Conservation (phyloP, 805 yeast species). For the Blastobotrys americana region DNA sequence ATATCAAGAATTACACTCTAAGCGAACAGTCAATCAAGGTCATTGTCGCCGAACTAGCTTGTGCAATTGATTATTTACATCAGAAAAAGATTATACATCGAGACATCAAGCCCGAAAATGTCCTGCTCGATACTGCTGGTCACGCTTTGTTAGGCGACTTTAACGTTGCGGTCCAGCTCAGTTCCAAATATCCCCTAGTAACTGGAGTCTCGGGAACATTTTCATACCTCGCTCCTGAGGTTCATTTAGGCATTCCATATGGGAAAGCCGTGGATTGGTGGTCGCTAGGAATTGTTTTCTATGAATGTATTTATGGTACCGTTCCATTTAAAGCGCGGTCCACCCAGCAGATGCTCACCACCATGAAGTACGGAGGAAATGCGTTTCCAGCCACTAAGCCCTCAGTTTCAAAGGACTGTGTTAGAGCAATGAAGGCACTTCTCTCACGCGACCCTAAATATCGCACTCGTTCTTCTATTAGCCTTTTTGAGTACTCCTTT, state of each 20-base stretch:
- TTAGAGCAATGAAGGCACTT: conserved; percentile 14
- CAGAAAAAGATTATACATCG: conserved; percentile 64
- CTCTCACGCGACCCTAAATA: conserved; percentile 10
- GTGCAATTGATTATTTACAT: conserved; percentile 43
- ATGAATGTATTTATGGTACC: conserved; percentile 25
- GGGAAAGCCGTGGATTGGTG: conserved; percentile 29
- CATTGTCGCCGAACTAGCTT: conserved; percentile 26
- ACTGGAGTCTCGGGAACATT: conserved; percentile 24
- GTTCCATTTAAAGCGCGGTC: conserved; percentile 23
- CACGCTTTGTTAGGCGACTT: conserved; percentile 93
- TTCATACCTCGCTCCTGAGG: conserved; percentile 27
- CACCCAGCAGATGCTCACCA: conserved; percentile 9
- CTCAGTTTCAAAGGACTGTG: conserved; percentile 14
- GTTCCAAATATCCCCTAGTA: conserved; percentile 18
- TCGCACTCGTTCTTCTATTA: conserved; percentile 9
- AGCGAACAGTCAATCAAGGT: conserved; percentile 23
- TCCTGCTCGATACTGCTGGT: conserved; percentile 73
- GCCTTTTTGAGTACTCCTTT: conserved; percentile 11
- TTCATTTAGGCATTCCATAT: conserved; percentile 20
- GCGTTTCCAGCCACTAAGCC: conserved; percentile 10
- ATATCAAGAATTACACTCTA: conserved; percentile 19
- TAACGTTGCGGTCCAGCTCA: conserved; percentile 86
- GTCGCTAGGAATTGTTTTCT: conserved; percentile 30
- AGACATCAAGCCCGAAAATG: conserved; percentile 91
- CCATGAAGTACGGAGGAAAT: conserved; percentile 6